phyloP scores from a whole-genome alignment of 768 basidiomycete species.

The Leccinum ochraceum region DNA sequence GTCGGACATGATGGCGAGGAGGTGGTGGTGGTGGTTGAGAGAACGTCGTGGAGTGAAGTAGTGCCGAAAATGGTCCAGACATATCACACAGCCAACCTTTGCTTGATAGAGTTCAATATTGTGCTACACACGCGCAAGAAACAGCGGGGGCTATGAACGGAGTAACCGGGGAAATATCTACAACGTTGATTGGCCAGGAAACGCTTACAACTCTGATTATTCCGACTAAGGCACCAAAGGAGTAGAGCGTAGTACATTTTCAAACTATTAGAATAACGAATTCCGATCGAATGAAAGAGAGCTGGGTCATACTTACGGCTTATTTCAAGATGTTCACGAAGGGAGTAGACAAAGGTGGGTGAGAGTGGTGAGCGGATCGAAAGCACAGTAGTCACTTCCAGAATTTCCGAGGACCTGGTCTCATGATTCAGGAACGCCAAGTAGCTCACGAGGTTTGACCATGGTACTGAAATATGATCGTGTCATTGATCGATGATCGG shows the following conservation, averaged over 20 bases:
- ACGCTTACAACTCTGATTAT: slow-evolving; percentile 26
- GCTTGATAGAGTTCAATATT: background rate
- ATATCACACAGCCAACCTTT: slow-evolving; percentile 1
- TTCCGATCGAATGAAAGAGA: background rate
- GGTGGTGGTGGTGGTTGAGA: slow-evolving; percentile 1
- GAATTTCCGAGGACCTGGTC: slow-evolving; percentile 11
- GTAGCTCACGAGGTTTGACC: background rate
- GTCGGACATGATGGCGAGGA: slow-evolving; percentile 28
- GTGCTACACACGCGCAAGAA: background rate
- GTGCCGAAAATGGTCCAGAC: background rate
- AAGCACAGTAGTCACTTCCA: slow-evolving; percentile 7
- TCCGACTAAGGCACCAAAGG: slow-evolving; percentile 34
- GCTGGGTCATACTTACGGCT: background rate
- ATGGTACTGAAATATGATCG: background rate
- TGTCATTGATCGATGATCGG: background rate
- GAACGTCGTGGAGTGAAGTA: background rate
- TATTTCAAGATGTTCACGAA: background rate
- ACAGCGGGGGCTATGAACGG: slow-evolving; percentile 13
- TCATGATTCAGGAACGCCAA: background rate
- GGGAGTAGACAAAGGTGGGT: slow-evolving; percentile 12
- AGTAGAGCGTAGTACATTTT: slow-evolving; percentile 28
- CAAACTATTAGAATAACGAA: slow-evolving; percentile 19
- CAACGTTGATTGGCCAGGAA: slow-evolving; percentile 19
- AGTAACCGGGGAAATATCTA: slow-evolving; percentile 8
- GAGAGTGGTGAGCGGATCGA: slow-evolving; percentile 17